Conservation (phyloP, 345 rosid species). For the Rhizophora mangle region DNA sequence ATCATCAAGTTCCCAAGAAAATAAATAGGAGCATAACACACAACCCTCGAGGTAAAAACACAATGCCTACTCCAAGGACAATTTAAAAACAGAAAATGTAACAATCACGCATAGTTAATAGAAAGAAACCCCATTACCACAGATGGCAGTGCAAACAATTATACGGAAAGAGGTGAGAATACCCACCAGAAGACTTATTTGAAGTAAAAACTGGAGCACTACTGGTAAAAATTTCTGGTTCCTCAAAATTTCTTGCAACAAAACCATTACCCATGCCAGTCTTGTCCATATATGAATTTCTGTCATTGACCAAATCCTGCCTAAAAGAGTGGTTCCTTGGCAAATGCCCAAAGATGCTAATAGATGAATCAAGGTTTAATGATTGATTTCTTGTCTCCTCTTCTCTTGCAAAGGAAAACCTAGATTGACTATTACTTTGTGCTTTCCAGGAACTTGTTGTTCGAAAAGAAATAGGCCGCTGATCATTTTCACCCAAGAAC, state of each 20-base stretch:
- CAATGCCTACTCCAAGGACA: too few species aligned
- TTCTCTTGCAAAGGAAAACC: constrained; percentile 83
- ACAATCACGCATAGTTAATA: too few species aligned
- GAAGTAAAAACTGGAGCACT: constrained; percentile 37
- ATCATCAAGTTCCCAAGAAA: too few species aligned
- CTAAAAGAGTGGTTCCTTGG: constrained; percentile 32
- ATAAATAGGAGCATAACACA: too few species aligned
- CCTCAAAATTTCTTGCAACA: constrained; percentile 45
- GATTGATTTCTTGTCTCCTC: constrained; percentile 49
- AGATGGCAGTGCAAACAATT: too few species aligned
- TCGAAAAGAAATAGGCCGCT: constrained; percentile 40
- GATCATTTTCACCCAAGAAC: constrained; percentile 54
- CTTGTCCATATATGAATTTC: constrained; percentile 40
- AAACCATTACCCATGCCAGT: constrained; percentile 47
- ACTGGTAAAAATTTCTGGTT: constrained; percentile 34
- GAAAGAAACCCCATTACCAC: too few species aligned
- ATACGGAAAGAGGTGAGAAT: neutral
- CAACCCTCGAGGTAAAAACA: too few species aligned
- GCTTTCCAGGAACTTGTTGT: constrained; percentile 46
- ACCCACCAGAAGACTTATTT: constrained; percentile 61
- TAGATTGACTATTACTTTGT: constrained; percentile 62
- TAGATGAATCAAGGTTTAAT: constrained; percentile 36
- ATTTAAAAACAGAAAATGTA: too few species aligned
- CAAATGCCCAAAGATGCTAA: constrained; percentile 36
- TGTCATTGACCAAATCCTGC: constrained; percentile 41